Evolutionary conservation across 2,329 filamentous ascomycete genomes (phyloP).

Genomic region (Colletotrichum sp.): DNA sequence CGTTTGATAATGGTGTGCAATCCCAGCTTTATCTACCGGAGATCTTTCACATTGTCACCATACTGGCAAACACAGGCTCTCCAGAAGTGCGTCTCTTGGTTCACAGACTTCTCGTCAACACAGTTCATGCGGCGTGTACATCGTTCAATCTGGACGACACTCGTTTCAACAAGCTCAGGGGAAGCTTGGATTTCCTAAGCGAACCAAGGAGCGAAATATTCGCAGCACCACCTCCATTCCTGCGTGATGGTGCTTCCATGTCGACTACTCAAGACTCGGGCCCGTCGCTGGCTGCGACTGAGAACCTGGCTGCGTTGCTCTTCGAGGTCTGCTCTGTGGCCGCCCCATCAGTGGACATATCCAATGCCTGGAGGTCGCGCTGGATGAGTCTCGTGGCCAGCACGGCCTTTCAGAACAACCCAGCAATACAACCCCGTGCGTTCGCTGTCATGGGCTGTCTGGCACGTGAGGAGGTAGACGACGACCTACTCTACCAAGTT

Average conservation of each 20-base stretch:
- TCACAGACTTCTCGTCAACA: slow-evolving; percentile 69
- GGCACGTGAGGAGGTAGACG: slow-evolving; percentile 73
- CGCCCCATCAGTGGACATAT: slow-evolving; percentile 67
- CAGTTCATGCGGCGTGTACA: slow-evolving; percentile 71
- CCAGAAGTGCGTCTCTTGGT: slow-evolving; percentile 62
- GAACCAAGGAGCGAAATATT: slow-evolving; percentile 66
- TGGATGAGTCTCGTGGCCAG: slow-evolving; percentile 78
- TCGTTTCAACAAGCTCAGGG: slow-evolving; percentile 59
- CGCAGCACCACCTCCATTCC: slow-evolving; percentile 47
- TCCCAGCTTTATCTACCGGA: slow-evolving; percentile 72
- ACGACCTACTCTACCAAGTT: slow-evolving; percentile 74
- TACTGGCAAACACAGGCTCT: slow-evolving; percentile 70
- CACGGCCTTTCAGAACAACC: slow-evolving; percentile 76
- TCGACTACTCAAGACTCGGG: slow-evolving; percentile 59
- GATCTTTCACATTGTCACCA: slow-evolving; percentile 73
- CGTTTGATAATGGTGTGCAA: slow-evolving; percentile 71
- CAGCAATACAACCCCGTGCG: slow-evolving; percentile 71
- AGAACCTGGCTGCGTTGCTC: slow-evolving; percentile 64
- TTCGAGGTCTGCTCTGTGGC: slow-evolving; percentile 69
- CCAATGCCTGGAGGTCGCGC: slow-evolving; percentile 72
- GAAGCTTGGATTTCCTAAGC: slow-evolving; percentile 62
- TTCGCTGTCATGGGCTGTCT: slow-evolving; percentile 76
- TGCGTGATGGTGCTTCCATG: slow-evolving; percentile 59
- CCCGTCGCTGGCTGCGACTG: slow-evolving; percentile 58
- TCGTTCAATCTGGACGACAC: slow-evolving; percentile 67